Base-by-base conservation (phyloP, 2,329 filamentous ascomycete genomes). In the Penicillium crustosum region DNA sequence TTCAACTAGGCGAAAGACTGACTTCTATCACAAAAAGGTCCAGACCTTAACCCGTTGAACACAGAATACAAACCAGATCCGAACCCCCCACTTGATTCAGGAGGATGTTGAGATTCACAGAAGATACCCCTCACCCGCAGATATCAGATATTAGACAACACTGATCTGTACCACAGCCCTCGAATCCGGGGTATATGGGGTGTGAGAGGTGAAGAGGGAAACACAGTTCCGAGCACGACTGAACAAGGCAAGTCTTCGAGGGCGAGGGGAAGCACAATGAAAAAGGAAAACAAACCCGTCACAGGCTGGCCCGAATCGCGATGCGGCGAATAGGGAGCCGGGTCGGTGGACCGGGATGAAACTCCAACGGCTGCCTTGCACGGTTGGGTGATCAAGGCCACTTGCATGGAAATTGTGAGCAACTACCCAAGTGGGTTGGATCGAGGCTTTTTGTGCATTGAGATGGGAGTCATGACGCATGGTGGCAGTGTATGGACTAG, bases 321-420 rank as follows among this genome's bases (percentile, higher is more conserved):
- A 67, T 65, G 62, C 59, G 62, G 61, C 62, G 64, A 63, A 56
- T 60, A 50, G 51, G 53, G 49, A 48, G 44, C 39, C 51, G 39
- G 33, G n/a, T 56, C 51, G 29, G 44, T 61, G 45, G 60, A 57
- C 61, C 55, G 44, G 54, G 60, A 60, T 62, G 58, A 66, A 66
- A 67, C 62, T 52, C 60, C 60, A 66, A 67, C 59, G 64, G 60
- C 53, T 48, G 52, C 36, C 55, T 59, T 54, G 56, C 54, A 58
- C 58, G 33, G 47, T 29, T 52, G 41, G 36, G 19, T 21, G 19
- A 21, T 54, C 17, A 51, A 38, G 60, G 47, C 54, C 48, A 21
- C 43, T 55, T 58, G 38, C 62, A 61, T 50, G 19, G 10, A 29
- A 29, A 44, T 47, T 44, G 25, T 55, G 52, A 62, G 58, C 58